Evolutionary conservation across 192 early-diverging fungal genomes (phyloP).

Genomic region (Coemansia asiatica): DNA sequence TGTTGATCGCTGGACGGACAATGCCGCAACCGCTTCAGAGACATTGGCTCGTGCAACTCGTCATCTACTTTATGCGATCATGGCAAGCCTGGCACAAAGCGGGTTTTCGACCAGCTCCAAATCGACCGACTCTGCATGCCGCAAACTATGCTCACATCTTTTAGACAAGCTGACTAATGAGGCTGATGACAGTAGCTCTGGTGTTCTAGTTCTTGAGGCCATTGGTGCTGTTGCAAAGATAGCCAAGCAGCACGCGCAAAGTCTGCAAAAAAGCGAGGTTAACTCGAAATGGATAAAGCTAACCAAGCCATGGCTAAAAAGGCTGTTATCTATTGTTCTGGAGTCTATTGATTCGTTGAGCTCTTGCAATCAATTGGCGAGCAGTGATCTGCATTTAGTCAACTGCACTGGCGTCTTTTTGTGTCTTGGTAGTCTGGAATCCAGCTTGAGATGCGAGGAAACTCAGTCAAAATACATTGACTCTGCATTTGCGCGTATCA

Average conservation of each 20-base stretch:
- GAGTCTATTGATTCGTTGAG: background rate
- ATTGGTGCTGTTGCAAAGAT: conserved; percentile 17
- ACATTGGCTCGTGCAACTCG: conserved; percentile 15
- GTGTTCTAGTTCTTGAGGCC: conserved; percentile 18
- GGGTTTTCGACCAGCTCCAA: conserved; percentile 13
- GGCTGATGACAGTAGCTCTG: background rate
- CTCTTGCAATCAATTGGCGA: background rate
- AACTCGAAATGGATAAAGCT: conserved; percentile 25
- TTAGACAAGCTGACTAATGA: conserved; percentile 2
- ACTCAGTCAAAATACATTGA: background rate
- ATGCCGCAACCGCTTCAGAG: conserved; percentile 7
- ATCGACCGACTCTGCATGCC: conserved; percentile 20
- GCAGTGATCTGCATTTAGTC: background rate
- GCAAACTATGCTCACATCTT: conserved; percentile 20
- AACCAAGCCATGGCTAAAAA: conserved; percentile 16
- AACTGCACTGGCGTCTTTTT: background rate
- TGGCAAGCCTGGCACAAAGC: conserved; percentile 20
- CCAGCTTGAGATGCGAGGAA: background rate
- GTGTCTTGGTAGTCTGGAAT: background rate
- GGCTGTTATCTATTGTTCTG: background rate
- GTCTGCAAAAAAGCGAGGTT: background rate
- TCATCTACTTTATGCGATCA: conserved; percentile 6
- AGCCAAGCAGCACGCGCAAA: background rate
- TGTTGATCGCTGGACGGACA: conserved; percentile 17
- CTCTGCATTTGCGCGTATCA: background rate